A percentile compares a stretch with the other conserved stretches of the same genome.
Conservation (phyloP, 176 grass and related monocot genomes). For the Avena eriantha region DNA sequence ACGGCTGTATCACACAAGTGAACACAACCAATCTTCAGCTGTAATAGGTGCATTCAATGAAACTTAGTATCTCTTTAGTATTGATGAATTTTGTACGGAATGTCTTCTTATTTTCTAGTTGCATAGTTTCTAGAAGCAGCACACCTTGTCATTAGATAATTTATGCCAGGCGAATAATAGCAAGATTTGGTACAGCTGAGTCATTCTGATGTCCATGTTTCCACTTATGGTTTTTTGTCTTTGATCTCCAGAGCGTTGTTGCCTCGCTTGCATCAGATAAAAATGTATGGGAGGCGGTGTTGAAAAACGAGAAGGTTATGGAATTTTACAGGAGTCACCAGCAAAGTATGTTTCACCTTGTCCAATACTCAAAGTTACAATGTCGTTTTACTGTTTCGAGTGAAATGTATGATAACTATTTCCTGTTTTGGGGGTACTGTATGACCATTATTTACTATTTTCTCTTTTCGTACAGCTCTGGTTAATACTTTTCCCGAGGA, state of each 20-base stretch:
- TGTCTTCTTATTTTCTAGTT: background rate
- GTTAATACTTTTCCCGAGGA: conserved; percentile 50
- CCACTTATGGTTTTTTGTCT: conserved; percentile 9
- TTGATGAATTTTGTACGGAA: background rate
- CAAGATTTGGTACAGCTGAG: background rate
- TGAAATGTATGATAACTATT: background rate
- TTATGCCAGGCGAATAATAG: background rate
- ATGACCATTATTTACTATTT: background rate
- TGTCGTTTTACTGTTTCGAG: background rate
- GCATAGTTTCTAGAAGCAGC: background rate
- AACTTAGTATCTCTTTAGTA: background rate
- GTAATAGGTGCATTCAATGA: background rate
- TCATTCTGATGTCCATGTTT: background rate
- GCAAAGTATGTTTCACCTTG: conserved; percentile 49
- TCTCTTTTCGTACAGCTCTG: conserved; percentile 42
- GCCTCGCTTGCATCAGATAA: conserved; percentile 79
- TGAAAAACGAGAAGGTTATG: conserved; percentile 86
- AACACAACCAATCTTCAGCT: conserved; percentile 26
- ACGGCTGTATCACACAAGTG: background rate
- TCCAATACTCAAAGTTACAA: background rate
- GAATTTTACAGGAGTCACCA: conserved; percentile 77
- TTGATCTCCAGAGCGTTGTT: conserved; percentile 67
- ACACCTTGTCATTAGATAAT: background rate
- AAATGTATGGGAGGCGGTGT: conserved; percentile 81
- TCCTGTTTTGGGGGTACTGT: background rate